Conservation (phyloP, 257 asterid species). For the Lithospermum erythrorhizon region DNA sequence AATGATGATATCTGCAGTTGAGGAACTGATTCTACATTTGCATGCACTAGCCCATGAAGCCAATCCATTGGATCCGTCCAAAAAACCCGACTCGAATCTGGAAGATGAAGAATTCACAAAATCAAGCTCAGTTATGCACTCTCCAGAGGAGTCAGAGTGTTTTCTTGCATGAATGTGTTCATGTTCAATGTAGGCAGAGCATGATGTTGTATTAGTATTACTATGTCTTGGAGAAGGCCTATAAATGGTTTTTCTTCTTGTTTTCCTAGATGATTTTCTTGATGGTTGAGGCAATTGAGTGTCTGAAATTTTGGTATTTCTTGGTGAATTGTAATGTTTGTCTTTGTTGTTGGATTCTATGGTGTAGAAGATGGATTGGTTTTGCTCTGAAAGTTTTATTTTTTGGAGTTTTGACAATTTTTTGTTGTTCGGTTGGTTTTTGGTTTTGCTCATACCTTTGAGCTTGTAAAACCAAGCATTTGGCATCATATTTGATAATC, state of each 20-base stretch:
- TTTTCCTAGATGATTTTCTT: conserved; percentile 25
- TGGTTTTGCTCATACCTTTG: conserved; percentile 65
- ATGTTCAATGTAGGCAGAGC: not conserved
- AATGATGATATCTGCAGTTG: conserved; percentile 48
- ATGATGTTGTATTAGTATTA: not conserved
- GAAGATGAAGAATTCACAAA: conserved; percentile 29
- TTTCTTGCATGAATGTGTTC: not conserved
- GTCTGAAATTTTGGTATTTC: conserved; percentile 20
- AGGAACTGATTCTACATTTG: conserved; percentile 31
- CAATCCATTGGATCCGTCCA: conserved; percentile 15
- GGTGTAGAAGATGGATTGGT: conserved; percentile 39
- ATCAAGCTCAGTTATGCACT: conserved; percentile 9
- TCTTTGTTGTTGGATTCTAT: conserved; percentile 17
- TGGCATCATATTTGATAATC: conserved; percentile 77
- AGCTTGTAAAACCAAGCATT: conserved; percentile 96
- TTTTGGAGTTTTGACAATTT: conserved; percentile 17
- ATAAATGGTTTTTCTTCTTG: conserved; percentile 1
- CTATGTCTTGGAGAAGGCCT: conserved; percentile 2
- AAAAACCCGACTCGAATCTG: conserved; percentile 21
- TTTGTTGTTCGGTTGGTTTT: conserved; percentile 21
- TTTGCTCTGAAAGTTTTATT: conserved; percentile 19
- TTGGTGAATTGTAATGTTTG: conserved; percentile 19
- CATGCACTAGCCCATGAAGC: conserved; percentile 29
- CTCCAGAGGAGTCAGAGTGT: not conserved
- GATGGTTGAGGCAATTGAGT: conserved; percentile 40